Evolutionary conservation across 176 grass and related monocot genomes (phyloP).

Genomic region (Oryza australiensis): DNA sequence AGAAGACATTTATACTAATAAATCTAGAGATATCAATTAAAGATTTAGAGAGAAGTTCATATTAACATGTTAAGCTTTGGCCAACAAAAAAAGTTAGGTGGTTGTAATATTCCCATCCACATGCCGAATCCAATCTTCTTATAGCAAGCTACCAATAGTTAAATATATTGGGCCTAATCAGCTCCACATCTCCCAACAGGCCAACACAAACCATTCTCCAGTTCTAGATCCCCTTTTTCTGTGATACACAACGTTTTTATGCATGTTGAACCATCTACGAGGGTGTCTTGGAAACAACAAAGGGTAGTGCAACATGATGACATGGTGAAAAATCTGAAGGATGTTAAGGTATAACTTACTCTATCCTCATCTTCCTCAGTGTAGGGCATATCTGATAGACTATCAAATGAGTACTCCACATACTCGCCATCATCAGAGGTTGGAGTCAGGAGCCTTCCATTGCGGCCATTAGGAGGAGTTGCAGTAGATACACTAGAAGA

Average conservation of each 20-base stretch:
- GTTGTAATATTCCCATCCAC: background rate
- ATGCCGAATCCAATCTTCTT: background rate
- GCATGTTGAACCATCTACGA: background rate
- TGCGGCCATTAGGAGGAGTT: slow-evolving; percentile 52
- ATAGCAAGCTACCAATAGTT: background rate
- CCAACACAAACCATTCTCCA: background rate
- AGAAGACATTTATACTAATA: background rate
- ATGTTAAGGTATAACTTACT: slow-evolving; percentile 51
- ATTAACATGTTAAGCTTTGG: background rate
- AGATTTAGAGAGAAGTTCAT: background rate
- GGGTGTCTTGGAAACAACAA: slow-evolving; percentile 1
- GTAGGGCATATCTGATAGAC: slow-evolving; percentile 73
- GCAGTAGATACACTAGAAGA: slow-evolving; percentile 54
- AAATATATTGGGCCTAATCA: background rate
- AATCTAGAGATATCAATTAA: background rate
- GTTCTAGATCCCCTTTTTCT: background rate
- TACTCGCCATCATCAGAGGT: slow-evolving; percentile 73
- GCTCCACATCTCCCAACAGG: background rate
- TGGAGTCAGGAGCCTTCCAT: slow-evolving; percentile 50
- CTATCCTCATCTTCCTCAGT: slow-evolving; percentile 90
- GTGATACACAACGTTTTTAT: slow-evolving; percentile 3
- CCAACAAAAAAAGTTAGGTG: background rate
- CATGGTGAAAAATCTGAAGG: slow-evolving; percentile 8
- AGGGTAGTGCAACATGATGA: background rate
- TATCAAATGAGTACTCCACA: slow-evolving; percentile 87